These are phyloP conservation scores for Coemansia sp. DNA, from an alignment of 192 early-diverging fungal species.

Conservation along the genomic window DNA sequence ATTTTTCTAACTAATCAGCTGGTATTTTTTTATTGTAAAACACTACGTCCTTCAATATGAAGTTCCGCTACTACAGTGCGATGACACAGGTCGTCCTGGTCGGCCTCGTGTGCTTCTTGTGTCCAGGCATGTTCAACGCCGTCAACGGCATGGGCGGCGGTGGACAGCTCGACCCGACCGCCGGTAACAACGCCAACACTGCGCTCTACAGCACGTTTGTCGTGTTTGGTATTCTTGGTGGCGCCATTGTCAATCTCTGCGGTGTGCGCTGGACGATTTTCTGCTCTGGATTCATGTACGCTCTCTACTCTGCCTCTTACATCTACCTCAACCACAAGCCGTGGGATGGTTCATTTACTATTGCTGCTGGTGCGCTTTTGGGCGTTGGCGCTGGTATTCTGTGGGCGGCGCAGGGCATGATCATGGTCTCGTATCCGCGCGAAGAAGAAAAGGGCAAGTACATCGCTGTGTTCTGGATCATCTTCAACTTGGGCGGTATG, in stretches of 20 bases:
- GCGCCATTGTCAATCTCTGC: conserved; percentile 75
- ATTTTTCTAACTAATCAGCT: no score
- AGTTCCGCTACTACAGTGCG: conserved; percentile 54
- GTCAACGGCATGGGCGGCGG: conserved; percentile 66
- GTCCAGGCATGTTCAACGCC: conserved; percentile 80
- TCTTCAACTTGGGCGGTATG: conserved; percentile 83
- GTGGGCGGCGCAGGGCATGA: conserved; percentile 76
- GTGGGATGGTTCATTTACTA: conserved; percentile 60
- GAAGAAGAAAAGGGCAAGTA: conserved; percentile 78
- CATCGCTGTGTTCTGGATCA: conserved; percentile 85
- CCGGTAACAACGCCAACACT: conserved; percentile 71
- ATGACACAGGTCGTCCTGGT: conserved; percentile 69
- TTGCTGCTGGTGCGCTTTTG: conserved; percentile 74
- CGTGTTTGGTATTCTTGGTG: conserved; percentile 73
- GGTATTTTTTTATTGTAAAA: no score
- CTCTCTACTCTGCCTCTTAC: conserved; percentile 76
- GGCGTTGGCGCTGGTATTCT: conserved; percentile 82
- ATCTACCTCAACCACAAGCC: conserved; percentile 63
- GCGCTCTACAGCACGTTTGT: conserved; percentile 78
- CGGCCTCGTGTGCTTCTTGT: conserved; percentile 74
- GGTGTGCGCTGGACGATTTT: conserved; percentile 71
- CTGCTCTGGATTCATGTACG: conserved; percentile 66
- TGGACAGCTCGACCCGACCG: conserved; percentile 60
- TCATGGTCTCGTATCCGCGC: conserved; percentile 83
- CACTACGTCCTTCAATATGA: no score